A percentile compares a stretch with the other conserved stretches of the same genome.
Conservation (phyloP, 176 grass and related monocot genomes). For the Aegilops sharonensis region DNA sequence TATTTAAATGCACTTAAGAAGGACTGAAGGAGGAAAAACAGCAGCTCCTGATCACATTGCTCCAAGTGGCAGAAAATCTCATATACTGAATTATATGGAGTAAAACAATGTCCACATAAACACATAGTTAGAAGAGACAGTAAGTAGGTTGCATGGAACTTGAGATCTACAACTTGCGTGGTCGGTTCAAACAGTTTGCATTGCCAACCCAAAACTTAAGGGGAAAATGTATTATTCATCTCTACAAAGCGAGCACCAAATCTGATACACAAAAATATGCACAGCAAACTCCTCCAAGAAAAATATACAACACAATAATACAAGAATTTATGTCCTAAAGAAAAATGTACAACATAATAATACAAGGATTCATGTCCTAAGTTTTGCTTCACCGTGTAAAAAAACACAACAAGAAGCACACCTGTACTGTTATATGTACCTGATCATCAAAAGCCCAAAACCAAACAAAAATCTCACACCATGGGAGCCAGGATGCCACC, state of each 20-base stretch:
- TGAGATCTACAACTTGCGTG: background rate
- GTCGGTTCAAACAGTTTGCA: background rate
- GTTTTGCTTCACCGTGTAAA: constrained; percentile 21
- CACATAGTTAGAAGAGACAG: background rate
- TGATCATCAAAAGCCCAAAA: background rate
- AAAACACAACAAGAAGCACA: background rate
- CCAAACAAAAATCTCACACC: constrained; percentile 32
- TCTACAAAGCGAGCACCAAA: background rate
- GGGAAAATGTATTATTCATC: constrained; percentile 1
- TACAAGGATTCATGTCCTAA: background rate
- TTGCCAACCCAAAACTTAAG: background rate
- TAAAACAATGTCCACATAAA: constrained; percentile 8
- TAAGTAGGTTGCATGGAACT: background rate
- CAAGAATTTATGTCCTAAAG: background rate
- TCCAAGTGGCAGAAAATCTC: constrained; percentile 28
- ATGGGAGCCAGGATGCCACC: background rate
- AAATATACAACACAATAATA: constrained; percentile 22
- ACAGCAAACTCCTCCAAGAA: background rate
- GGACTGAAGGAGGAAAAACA: background rate
- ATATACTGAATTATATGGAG: background rate
- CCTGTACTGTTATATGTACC: constrained; percentile 5
- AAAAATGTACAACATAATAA: constrained; percentile 20
- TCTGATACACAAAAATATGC: constrained; percentile 12
- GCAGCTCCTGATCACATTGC: background rate
- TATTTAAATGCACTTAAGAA: background rate